Evolutionary conservation across 345 rosid genomes (phyloP).

Genomic region (Pugionium dolabratum): DNA sequence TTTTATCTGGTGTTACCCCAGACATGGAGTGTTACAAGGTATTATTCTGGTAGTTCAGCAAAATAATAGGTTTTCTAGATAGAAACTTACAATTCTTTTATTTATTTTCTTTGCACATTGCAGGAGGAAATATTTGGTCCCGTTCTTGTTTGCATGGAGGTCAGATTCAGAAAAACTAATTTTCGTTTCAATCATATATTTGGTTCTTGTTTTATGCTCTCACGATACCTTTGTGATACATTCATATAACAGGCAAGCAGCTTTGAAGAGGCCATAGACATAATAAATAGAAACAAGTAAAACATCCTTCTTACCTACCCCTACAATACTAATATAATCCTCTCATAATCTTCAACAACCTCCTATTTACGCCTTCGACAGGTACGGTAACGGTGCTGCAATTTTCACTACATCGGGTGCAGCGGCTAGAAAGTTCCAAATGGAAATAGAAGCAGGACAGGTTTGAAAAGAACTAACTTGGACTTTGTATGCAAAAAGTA

Average conservation of each 20-base stretch:
- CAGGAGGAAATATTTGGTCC: conserved; percentile 99
- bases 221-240: background rate
- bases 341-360: background rate
- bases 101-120: conserved; percentile 22
- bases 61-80: background rate
- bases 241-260: conserved; percentile 61
- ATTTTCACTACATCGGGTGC: conserved; percentile 89
- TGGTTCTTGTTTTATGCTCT: background rate
- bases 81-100: background rate
- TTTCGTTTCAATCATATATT: background rate
- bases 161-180: conserved; percentile 32
- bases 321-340: background rate
- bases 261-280: conserved; percentile 83
- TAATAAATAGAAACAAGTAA: conserved; percentile 85
- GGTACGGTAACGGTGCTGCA: conserved; percentile 96
- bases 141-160: conserved; percentile 94
- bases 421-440: conserved; percentile 92
- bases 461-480: conserved; percentile 38
- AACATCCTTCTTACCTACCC: background rate
- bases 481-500: background rate
- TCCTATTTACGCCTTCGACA: conserved; percentile 33
- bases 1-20: conserved; percentile 74
- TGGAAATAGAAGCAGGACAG: conserved; percentile 96
- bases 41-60: background rate
- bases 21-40: conserved; percentile 99